These are phyloP conservation scores for Phytophthora uliginosa DNA, from an alignment of 352 stramenopile genomes.

Conservation along the genomic window DNA sequence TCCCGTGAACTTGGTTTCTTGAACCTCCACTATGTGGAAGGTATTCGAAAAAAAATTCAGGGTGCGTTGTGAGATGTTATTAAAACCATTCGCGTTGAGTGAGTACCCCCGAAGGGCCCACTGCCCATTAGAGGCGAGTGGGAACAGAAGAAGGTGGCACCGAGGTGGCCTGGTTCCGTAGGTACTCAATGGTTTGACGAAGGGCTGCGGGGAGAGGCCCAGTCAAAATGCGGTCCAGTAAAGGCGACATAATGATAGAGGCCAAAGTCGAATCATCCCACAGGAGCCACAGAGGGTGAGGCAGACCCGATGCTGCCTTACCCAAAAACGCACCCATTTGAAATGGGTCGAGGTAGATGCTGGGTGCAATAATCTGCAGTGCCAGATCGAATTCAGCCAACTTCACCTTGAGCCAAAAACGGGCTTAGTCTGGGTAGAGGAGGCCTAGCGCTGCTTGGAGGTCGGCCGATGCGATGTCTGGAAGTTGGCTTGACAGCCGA, in stretches of 20 bases:
- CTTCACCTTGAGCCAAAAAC: not conserved
- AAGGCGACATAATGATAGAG: not conserved
- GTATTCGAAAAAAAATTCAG: not conserved
- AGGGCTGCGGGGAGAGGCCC: not conserved
- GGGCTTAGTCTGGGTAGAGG: not conserved
- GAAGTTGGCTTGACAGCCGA: not conserved
- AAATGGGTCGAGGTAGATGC: conserved; percentile 10
- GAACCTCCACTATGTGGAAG: not conserved
- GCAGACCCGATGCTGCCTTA: not conserved
- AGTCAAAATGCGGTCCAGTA: not conserved
- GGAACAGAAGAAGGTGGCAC: not conserved
- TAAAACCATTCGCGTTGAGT: not conserved
- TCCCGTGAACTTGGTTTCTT: conserved; percentile 3
- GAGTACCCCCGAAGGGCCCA: not conserved
- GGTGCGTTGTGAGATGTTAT: no score
- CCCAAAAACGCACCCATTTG: not conserved
- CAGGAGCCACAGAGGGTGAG: not conserved
- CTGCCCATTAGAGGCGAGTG: not conserved
- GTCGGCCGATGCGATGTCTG: not conserved
- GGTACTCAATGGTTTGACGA: not conserved
- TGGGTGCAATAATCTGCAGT: conserved; percentile 17
- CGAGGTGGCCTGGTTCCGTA: not conserved
- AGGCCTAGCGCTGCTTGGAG: not conserved
- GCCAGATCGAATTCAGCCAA: conserved; percentile 6
- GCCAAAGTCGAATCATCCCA: not conserved